Conservation (phyloP, 129 eudicot species). For the Oenanthe sinensis region DNA sequence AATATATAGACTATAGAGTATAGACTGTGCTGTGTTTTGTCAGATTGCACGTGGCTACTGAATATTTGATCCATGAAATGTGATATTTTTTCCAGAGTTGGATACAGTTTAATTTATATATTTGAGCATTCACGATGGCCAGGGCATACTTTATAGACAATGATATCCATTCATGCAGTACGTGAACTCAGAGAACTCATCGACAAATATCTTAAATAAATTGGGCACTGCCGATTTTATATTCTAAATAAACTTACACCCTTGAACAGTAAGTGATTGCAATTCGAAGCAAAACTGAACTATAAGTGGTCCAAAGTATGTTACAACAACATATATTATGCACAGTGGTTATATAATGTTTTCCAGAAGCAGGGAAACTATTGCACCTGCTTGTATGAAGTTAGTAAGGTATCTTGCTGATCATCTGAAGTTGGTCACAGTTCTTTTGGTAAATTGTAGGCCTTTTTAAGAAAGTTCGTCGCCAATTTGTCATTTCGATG, state of each 20-base stretch:
- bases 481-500: slow-evolving; percentile 85
- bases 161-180: not conserved
- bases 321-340: not conserved
- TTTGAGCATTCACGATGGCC: too few relatives aligned
- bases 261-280: not conserved
- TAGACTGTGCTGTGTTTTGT: not conserved
- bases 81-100: too few relatives aligned
- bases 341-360: not conserved
- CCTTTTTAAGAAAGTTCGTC: slow-evolving; percentile 73
- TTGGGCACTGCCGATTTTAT: not conserved
- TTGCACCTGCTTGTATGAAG: not conserved
- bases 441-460: slow-evolving; percentile 86
- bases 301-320: not conserved
- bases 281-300: not conserved
- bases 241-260: not conserved
- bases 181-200: not conserved
- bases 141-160: not conserved
- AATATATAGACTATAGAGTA: not conserved
- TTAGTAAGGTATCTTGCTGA: not conserved
- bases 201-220: not conserved
- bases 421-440: slow-evolving; percentile 17
- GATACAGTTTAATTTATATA: too few relatives aligned
- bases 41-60: too few relatives aligned
- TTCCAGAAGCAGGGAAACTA: not conserved
- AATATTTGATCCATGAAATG: too few relatives aligned